Base-by-base conservation (phyloP, 169 alveolate species). In the Babesia ovata region DNA sequence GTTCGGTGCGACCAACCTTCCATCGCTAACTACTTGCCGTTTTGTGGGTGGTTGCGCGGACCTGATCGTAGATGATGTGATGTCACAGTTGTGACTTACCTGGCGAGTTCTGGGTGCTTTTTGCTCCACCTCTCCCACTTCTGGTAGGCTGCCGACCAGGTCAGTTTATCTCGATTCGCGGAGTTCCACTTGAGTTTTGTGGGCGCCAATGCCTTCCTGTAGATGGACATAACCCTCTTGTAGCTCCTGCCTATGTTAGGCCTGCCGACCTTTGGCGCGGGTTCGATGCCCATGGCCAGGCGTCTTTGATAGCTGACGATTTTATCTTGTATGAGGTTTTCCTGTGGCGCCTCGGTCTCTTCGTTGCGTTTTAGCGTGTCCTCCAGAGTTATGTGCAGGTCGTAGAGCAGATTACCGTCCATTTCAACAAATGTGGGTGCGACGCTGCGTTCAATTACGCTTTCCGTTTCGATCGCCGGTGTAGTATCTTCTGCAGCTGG, bases 221-320 rank as follows among this genome's bases (percentile, higher is more conserved):
- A 79, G n/a, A 79, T 10, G 24, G 81, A 70, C n/a, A 79, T 22
- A 0, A 72, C 75, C 56, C 76, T 33, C 67, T 79, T 79, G 76
- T 79, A 79, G 58, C 87, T 79, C 75, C 75, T 70, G 52, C 75
- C 75, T 22, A 79, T 36, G 19, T 79, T 49, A 16, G 79, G 82
- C 61, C 62, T 17, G 10, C 49, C 7, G 17, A 70, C 44, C 58
- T 13, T 70, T 12, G 63, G 57, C 24, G 26, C 22, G 21, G 67
- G 63, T 14, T 28, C 33, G 28, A 62, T 39, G 16, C 56, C 36
- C 33, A n/a, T 53, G n/a, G 56, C 17, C 21, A 70, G 49, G 29
- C 60, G 74, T 17, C 77, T 67, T 46, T 79, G 39, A 66, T 65
- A 79, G 45, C 78, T 57, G 21, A 45, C 44, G 22, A 57, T 50